phyloP scores from a whole-genome alignment of 306 rosid genomes.

The Cicer yamashitae region DNA sequence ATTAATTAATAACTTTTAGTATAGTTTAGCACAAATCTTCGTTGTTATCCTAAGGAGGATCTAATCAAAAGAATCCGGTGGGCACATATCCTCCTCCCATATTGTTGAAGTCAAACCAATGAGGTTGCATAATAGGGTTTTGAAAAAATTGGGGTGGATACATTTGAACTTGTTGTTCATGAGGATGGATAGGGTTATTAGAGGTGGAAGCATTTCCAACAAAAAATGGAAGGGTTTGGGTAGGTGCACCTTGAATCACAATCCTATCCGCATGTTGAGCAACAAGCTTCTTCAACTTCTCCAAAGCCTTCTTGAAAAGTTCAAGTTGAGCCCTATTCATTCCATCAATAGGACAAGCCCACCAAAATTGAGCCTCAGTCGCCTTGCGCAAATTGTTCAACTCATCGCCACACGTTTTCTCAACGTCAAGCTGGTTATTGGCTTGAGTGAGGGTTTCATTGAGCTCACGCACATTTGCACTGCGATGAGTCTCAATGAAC shows the following conservation, averaged over 20 bases:
- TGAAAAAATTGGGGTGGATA: not conserved
- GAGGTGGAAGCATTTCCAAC: not conserved
- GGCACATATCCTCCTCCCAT: slow-evolving; percentile 10
- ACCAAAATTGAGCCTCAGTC: not conserved
- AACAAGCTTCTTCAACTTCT: not conserved
- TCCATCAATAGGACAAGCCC: not conserved
- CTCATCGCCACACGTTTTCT: not conserved
- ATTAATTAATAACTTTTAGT: not conserved
- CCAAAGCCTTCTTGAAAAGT: not conserved
- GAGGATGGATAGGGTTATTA: not conserved
- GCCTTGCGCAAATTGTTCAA: not conserved
- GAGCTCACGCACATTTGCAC: slow-evolving; percentile 26
- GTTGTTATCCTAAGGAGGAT: not conserved
- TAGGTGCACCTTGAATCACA: not conserved
- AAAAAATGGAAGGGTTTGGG: not conserved
- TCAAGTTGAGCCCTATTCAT: not conserved
- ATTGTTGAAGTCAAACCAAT: not conserved
- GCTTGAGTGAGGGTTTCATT: slow-evolving; percentile 11
- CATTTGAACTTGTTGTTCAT: not conserved
- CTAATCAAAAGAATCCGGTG: slow-evolving; percentile 13
- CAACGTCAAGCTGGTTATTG: not conserved
- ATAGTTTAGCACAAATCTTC: not conserved
- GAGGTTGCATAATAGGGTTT: not conserved
- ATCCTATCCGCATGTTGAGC: not conserved
- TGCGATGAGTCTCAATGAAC: slow-evolving; percentile 40